Evolutionary conservation across 768 basidiomycete species (phyloP).

Genomic region (Leccinum arenicola): DNA sequence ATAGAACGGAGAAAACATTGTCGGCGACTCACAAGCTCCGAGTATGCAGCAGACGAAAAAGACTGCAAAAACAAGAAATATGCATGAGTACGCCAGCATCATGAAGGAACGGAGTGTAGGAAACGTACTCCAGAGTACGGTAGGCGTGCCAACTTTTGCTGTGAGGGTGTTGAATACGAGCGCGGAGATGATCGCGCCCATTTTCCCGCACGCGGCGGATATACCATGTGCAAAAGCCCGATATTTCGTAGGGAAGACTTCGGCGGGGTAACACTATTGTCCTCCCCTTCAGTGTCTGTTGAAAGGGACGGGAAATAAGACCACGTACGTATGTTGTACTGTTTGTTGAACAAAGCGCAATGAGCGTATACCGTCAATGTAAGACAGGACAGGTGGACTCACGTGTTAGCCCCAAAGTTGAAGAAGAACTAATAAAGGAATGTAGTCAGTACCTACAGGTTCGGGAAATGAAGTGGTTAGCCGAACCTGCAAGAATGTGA

Average conservation of each 20-base stretch:
- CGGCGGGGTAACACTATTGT: slow-evolving; percentile 63
- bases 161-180: slow-evolving; percentile 68
- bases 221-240: slow-evolving; percentile 38
- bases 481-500: slow-evolving; percentile 60
- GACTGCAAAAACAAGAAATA: slow-evolving; percentile 37
- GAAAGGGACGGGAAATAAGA: too few species aligned
- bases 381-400: slow-evolving; percentile 17
- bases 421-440: slow-evolving; percentile 59
- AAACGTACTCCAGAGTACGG: slow-evolving; percentile 68
- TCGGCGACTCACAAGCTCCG: slow-evolving; percentile 42
- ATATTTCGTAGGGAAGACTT: slow-evolving; percentile 77
- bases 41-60: slow-evolving; percentile 63
- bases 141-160: slow-evolving; percentile 57
- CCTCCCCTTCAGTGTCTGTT: background rate
- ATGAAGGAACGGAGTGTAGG: background rate
- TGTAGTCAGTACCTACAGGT: background rate
- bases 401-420: slow-evolving; percentile 78
- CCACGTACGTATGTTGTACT: slow-evolving; percentile 52
- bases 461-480: background rate
- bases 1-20: background rate
- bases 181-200: slow-evolving; percentile 74
- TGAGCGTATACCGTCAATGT: background rate
- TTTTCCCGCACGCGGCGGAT: slow-evolving; percentile 71
- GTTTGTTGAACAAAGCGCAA: background rate
- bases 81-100: background rate